Conservation (phyloP, 1,284 basidiomycete species). For the Apiotrichum akiyoshidainum region DNA sequence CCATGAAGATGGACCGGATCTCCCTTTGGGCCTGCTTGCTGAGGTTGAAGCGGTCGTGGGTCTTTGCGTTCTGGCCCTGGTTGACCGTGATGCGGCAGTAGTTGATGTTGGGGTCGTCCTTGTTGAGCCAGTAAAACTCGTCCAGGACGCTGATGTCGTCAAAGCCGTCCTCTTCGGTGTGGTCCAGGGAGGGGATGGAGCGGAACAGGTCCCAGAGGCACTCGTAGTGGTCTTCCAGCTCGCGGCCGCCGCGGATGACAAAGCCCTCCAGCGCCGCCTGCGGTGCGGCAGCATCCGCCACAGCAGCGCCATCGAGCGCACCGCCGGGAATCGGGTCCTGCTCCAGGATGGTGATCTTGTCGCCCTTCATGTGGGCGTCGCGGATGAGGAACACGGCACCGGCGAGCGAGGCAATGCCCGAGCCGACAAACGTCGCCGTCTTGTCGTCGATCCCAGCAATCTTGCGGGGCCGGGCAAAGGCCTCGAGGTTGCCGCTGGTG, state of each 20-base stretch:
- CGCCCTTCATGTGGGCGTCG: slow-evolving; percentile 1
- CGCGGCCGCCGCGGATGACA: slow-evolving; percentile 7
- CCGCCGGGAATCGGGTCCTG: not conserved
- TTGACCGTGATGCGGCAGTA: slow-evolving; percentile 2
- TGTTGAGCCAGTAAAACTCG: slow-evolving; percentile 10
- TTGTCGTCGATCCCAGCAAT: slow-evolving; percentile 2
- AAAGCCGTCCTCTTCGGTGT: not conserved
- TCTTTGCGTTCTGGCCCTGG: not conserved
- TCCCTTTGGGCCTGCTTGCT: not conserved
- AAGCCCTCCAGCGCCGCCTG: not conserved
- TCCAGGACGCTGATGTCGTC: slow-evolving; percentile 6
- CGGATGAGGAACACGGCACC: slow-evolving; percentile 8
- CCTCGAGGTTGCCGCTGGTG: slow-evolving; percentile 2
- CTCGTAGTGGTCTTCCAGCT: slow-evolving; percentile 12
- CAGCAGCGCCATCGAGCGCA: not conserved
- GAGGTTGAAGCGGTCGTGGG: not conserved
- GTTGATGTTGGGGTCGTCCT: slow-evolving; percentile 7
- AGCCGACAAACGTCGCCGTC: slow-evolving; percentile 2
- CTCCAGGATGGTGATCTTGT: slow-evolving; percentile 5
- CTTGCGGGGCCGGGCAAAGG: slow-evolving; percentile 8
- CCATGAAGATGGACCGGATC: not conserved
- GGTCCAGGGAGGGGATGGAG: slow-evolving; percentile 6
- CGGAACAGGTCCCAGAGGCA: slow-evolving; percentile 9
- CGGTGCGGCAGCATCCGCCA: too few relatives aligned
- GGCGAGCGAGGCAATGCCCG: slow-evolving; percentile 2